Evolutionary conservation across 2,329 filamentous ascomycete genomes (phyloP), one percentile per base, ranked within the genome.

Genomic region (Alternaria conjuncta): DNA sequence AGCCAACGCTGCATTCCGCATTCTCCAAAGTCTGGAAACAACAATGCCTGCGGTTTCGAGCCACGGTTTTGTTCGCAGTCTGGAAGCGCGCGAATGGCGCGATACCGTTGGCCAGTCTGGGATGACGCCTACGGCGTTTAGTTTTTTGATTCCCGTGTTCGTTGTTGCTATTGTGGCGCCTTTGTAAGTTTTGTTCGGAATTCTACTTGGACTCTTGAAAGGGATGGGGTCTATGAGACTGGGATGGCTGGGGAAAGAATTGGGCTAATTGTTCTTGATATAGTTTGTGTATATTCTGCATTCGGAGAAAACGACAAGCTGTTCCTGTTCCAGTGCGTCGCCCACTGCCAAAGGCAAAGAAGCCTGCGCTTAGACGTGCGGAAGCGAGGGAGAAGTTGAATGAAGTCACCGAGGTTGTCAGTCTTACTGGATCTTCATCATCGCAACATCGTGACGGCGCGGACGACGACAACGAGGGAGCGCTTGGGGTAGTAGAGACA

Each of bases 131-230:
- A 75, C 71, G 9, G 72, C 75, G 5, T 71, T 77, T 51, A 69
- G 69, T 2, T 77, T 78, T 28, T 54, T 78, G 23, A 68, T 76
- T 23, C 75, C 75, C 0, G 65, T 78, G 1, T 72, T 78, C 18
- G 54, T 75, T 5, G 63, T 76, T 21, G 71, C 76, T 23, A 64
- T 78, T 18, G 62, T 71, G 49, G 70, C 61, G 41, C 75, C 75
- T 13, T 71, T 76, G 75, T 77, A 69, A 69, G 75, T 69, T 21
- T 26, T 21, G 9, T 8, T 21, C 23, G 15, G 20, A 23, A 12
- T 36, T 53, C 49, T 32, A 12, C 5, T 36, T 36, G 58, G 23
- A 26, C 23, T 28, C 11, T 23, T 41, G 8, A 6, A 20, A 30
- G 15, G 25, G 18, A 41, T 15, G 28, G 28, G 18, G 44, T 12